Evolutionary conservation across 2,329 filamentous ascomycete species (phyloP), one percentile per base, ranked within the genome.

Genomic region (Ascochyta lentis): DNA sequence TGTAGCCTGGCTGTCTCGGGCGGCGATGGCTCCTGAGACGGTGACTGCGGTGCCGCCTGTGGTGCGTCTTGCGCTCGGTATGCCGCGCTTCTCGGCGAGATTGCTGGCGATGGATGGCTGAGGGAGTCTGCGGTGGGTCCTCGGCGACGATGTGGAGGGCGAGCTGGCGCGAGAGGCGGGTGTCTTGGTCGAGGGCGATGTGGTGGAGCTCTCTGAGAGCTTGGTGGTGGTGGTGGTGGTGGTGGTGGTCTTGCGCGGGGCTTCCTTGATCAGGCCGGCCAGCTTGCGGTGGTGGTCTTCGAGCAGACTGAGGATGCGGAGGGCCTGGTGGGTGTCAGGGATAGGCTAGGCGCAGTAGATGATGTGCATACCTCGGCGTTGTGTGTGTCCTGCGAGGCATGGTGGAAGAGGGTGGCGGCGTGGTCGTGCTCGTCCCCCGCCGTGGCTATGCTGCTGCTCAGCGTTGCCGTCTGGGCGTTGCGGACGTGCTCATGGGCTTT

Each of bases 21-120:
- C 90, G 0, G 89, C 90, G 1, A 89, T 87, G 0, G 88, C 82
- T 72, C 91, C 89, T 58, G 92, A 86, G 57, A 86, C 88, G 38
- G 90, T 91, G 19, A 93, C 79, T 52, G 89, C 89, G 0, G 90
- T 89, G 4, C 86, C 89, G 10, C 87, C 83, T 58, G 89, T 87
- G 23, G 86, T 83, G 58, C 88, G 83, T 56, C 77, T 77, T 48
- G 79, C 74, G 2, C 70, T 71, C 13, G 82, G 83, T 38, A 96
- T 96, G 16, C 92, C 92, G 61, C 92, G 84, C 29, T 92, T 92
- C 13, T 91, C 92, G 13, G 92, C 92, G 39, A 96, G 79, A 68
- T 96, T 96, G 76, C 86, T 96, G 24, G 91, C 92, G 58, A 96
- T 96, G 1, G 92, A 96, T 0, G 91, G 91, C 54, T 91, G 86